Evolutionary conservation across 2,329 filamentous ascomycete species (phyloP).

Genomic region (Hymenoscyphus scutula): DNA sequence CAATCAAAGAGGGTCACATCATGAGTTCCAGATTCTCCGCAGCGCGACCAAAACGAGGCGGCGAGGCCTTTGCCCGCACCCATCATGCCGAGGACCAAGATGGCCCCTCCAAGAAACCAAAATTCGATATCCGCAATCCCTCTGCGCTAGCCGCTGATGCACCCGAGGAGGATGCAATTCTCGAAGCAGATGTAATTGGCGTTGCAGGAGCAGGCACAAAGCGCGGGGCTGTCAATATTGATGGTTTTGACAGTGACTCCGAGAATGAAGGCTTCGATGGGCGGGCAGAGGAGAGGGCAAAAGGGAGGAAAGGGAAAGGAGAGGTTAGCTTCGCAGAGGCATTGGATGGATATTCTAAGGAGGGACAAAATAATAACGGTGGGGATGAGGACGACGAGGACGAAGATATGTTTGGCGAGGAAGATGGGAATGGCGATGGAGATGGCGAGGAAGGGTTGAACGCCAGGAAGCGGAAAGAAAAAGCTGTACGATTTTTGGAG

Average conservation of each 20-base stretch:
- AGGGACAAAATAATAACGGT: conserved; percentile 38
- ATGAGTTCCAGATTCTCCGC: conserved; percentile 56
- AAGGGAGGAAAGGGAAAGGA: conserved; percentile 39
- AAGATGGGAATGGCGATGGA: conserved; percentile 56
- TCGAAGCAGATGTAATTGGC: conserved; percentile 92
- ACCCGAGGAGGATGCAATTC: conserved; percentile 69
- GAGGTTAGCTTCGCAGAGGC: conserved; percentile 51
- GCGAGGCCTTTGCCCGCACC: conserved; percentile 75
- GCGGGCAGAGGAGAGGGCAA: conserved; percentile 61
- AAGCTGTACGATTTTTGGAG: conserved; percentile 61
- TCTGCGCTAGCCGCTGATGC: conserved; percentile 85
- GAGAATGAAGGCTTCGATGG: conserved; percentile 84
- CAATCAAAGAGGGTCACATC: conserved; percentile 24
- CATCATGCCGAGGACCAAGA: conserved; percentile 59
- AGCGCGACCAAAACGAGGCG: conserved; percentile 77
- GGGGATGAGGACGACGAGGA: conserved; percentile 59
- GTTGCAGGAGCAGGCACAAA: conserved; percentile 70
- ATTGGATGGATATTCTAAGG: conserved; percentile 52
- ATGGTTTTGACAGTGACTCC: conserved; percentile 95
- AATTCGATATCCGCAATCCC: conserved; percentile 93
- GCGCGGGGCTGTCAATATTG: conserved; percentile 91
- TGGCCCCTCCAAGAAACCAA: conserved; percentile 69
- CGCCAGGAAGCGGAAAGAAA: conserved; percentile 46
- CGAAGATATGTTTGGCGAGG: conserved; percentile 87
- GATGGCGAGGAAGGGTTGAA: conserved; percentile 55